phyloP scores from a whole-genome alignment of 1,284 basidiomycete genomes.

The Malassezia obtusa region DNA sequence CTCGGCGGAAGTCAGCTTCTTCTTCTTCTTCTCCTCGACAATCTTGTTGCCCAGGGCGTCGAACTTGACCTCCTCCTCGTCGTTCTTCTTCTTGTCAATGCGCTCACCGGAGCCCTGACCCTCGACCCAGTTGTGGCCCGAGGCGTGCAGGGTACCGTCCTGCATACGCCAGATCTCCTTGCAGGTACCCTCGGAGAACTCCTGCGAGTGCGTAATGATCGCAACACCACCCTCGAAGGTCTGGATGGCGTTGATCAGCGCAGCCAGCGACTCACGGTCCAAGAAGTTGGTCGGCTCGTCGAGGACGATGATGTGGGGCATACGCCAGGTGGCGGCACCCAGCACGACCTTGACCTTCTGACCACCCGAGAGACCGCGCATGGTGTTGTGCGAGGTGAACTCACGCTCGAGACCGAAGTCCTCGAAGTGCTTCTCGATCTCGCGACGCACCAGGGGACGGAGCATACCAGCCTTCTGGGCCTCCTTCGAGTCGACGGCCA shows the following conservation, averaged over 20 bases:
- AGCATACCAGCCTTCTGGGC: constrained; percentile 46
- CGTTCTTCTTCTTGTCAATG: constrained; percentile 38
- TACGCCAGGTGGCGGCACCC: constrained; percentile 46
- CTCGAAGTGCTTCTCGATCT: constrained; percentile 48
- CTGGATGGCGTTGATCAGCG: constrained; percentile 47
- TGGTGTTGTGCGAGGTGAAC: constrained; percentile 49
- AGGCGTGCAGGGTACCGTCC: constrained; percentile 35
- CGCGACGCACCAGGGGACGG: constrained; percentile 45
- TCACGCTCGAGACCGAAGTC: constrained; percentile 48
- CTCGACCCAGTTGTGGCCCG: constrained; percentile 74
- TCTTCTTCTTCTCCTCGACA: constrained; percentile 26
- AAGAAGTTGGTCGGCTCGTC: constrained; percentile 49
- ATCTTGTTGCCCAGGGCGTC: constrained; percentile 45
- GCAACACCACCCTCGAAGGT: constrained; percentile 46
- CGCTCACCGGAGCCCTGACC: constrained; percentile 57
- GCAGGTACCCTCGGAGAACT: constrained; percentile 46
- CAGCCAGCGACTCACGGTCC: constrained; percentile 48
- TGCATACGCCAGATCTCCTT: constrained; percentile 46
- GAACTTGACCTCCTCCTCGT: constrained; percentile 32
- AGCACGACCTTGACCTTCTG: constrained; percentile 49
- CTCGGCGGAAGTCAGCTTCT: constrained; percentile 30
- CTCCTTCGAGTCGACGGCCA: constrained; percentile 42
- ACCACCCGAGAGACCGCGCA: constrained; percentile 48
- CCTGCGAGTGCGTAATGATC: constrained; percentile 46
- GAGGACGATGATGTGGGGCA: constrained; percentile 46